These are phyloP conservation scores for Lactarius sp. DNA, from an alignment of 768 basidiomycete genomes.

Conservation along the genomic window DNA sequence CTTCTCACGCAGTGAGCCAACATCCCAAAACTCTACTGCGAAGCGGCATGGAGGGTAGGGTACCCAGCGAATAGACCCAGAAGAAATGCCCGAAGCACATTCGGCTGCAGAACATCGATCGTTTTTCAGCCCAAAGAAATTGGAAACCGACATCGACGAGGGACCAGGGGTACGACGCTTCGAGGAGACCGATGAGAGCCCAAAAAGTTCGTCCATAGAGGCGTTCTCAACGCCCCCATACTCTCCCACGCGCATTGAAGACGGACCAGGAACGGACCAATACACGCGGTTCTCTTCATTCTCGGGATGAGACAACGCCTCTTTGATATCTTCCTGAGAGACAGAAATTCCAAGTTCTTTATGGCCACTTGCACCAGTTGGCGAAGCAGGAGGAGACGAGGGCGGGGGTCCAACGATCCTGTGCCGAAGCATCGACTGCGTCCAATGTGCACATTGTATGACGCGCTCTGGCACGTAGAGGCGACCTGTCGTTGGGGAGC, in stretches of 20 bases:
- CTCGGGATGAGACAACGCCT: constrained; percentile 30
- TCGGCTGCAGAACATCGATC: constrained; percentile 39
- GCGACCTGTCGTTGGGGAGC: constrained; percentile 63
- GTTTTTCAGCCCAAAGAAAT: constrained; percentile 60
- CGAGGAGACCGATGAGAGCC: constrained; percentile 29
- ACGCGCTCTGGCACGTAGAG: constrained; percentile 64
- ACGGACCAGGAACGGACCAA: constrained; percentile 63
- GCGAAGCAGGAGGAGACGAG: constrained; percentile 34
- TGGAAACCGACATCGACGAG: constrained; percentile 40
- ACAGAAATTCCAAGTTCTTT: constrained; percentile 68
- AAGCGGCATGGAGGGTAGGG: constrained; percentile 80
- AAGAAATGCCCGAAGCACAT: constrained; percentile 41
- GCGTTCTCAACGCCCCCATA: constrained; percentile 46
- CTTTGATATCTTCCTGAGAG: constrained; percentile 48
- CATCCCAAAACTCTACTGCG: constrained; percentile 86
- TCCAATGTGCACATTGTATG: constrained; percentile 79
- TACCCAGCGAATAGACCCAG: constrained; percentile 53
- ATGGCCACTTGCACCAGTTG: constrained; percentile 34
- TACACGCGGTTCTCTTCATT: constrained; percentile 38
- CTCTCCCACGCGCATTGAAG: constrained; percentile 73
- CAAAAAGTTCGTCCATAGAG: constrained; percentile 71
- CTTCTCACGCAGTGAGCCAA: constrained; percentile 79
- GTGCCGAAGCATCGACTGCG: constrained; percentile 60
- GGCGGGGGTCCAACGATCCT: constrained; percentile 42
- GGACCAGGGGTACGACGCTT: constrained; percentile 29